These are phyloP conservation scores for Phaeosphaeriaceae sp. DNA, from an alignment of 2,329 filamentous ascomycete species.

Conservation along the genomic window DNA sequence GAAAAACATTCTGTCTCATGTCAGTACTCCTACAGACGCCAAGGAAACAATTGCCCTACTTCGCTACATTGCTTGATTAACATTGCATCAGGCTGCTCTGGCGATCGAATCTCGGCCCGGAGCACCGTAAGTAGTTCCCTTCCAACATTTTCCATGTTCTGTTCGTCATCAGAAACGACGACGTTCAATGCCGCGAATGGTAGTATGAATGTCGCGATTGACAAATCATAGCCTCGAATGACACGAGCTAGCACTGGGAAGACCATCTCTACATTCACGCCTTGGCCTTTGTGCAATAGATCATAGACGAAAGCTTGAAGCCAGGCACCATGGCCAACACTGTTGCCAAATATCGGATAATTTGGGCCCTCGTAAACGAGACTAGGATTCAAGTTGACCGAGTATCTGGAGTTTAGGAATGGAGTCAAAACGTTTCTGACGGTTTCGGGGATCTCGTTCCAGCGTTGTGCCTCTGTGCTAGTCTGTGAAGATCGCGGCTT, in stretches of 20 bases:
- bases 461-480: conserved; percentile 72
- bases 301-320: conserved; percentile 80
- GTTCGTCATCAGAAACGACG: conserved; percentile 72
- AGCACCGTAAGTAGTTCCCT: conserved; percentile 77
- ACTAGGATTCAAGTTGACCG: conserved; percentile 58
- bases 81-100: conserved; percentile 68
- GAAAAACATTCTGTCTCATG: conserved; percentile 76
- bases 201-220: conserved; percentile 85
- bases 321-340: conserved; percentile 79
- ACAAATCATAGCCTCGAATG: conserved; percentile 83
- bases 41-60: conserved; percentile 59
- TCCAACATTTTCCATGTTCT: conserved; percentile 70
- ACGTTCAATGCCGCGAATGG: conserved; percentile 87
- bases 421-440: conserved; percentile 84
- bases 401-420: conserved; percentile 84
- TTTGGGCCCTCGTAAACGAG: conserved; percentile 32
- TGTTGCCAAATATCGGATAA: conserved; percentile 80
- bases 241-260: conserved; percentile 83
- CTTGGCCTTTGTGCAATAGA: conserved; percentile 78
- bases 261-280: conserved; percentile 73
- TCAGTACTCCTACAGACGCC: conserved; percentile 22
- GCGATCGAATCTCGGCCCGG: conserved; percentile 63
- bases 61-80: conserved; percentile 86
- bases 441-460: conserved; percentile 76
- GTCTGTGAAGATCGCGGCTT: conserved; percentile 60